Evolutionary conservation across 805 yeast species (phyloP).

Genomic region (Metschnikowia proteae): DNA sequence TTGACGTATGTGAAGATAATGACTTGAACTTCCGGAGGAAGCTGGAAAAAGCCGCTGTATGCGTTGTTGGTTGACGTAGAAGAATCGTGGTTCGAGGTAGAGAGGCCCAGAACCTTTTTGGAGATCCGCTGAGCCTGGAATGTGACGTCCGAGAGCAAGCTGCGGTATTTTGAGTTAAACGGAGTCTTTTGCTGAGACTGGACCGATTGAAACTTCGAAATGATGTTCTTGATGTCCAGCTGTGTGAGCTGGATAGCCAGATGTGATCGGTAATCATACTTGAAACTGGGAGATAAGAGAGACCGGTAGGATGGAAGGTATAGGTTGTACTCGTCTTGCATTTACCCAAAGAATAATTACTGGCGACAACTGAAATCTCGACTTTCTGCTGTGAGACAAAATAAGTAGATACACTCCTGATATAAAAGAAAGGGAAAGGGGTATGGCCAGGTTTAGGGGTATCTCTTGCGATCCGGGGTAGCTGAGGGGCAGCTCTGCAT

Average conservation of each 20-base stretch:
- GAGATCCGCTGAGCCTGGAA: constrained; percentile 40
- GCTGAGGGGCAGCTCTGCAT: not conserved
- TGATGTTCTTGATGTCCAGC: constrained; percentile 27
- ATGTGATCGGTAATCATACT: constrained; percentile 50
- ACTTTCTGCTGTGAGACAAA: not conserved
- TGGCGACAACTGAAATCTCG: too few species aligned
- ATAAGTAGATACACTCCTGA: not conserved
- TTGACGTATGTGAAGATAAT: constrained; percentile 35
- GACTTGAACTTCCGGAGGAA: constrained; percentile 45
- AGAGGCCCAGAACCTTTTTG: constrained; percentile 22
- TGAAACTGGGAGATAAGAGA: constrained; percentile 44
- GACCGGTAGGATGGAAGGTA: constrained; percentile 54
- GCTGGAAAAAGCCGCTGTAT: constrained; percentile 18
- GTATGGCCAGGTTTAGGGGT: constrained; percentile 1
- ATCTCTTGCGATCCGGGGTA: not conserved
- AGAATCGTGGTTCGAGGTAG: not conserved
- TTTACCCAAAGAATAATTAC: not conserved
- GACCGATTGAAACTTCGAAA: constrained; percentile 14
- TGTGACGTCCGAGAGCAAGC: constrained; percentile 46
- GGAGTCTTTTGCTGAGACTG: constrained; percentile 16
- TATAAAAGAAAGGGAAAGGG: not conserved
- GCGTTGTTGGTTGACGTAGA: not conserved
- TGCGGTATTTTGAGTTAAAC: constrained; percentile 46
- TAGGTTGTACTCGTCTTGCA: constrained; percentile 8
- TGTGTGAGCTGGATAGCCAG: constrained; percentile 36